Evolutionary conservation across 2,329 filamentous ascomycete genomes (phyloP), one percentile per base, ranked within the genome.

Genomic region (Trichoderma atroviride): DNA sequence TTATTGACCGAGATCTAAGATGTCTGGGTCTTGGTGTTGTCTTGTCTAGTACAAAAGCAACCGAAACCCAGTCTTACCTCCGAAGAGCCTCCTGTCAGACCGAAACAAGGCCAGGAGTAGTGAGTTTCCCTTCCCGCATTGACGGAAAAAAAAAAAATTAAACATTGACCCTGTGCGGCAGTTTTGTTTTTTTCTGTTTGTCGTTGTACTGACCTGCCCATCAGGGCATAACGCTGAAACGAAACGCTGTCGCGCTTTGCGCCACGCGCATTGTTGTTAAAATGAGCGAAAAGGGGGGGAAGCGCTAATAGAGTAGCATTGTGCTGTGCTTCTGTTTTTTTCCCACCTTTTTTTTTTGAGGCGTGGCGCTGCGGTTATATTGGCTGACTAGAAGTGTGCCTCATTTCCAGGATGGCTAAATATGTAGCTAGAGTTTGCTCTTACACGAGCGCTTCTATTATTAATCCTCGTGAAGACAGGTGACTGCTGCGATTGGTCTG

Each of bases 191-290:
- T n/a, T 13, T 33, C 3, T 27, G 7, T 33, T 33, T 33, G 9
- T 33, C 33, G 3, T 33, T 33, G 33, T 27, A 35, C 27, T 31
- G 63, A 66, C 63, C 52, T 66, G 53, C 63, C 63, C 19, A 14
- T 50, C n/a, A 22, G 24, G 55, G 63, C 22, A 37, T 66, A 52
- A 58, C 53, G 63, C 40, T 27, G 53, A 55, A 66, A 43, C 37
- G 37, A n/a, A 29, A 19, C 14, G 27, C 31, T 10, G 29, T 55
- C 55, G 55, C 55, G 55, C 33, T 33, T 27, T 27, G n/a, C 27
- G 50, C 6, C 14, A 53, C 35, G 61, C 58, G 61, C 50, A 64
- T 64, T 40, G 16, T 66, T 50, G 40, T 37, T 40, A 43, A 40
- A 64, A 33, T 33, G 33, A 33, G 13, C 7, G 57, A 19, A 29